phyloP scores from a whole-genome alignment of 805 yeast species.

The Dipodascus albidus region DNA sequence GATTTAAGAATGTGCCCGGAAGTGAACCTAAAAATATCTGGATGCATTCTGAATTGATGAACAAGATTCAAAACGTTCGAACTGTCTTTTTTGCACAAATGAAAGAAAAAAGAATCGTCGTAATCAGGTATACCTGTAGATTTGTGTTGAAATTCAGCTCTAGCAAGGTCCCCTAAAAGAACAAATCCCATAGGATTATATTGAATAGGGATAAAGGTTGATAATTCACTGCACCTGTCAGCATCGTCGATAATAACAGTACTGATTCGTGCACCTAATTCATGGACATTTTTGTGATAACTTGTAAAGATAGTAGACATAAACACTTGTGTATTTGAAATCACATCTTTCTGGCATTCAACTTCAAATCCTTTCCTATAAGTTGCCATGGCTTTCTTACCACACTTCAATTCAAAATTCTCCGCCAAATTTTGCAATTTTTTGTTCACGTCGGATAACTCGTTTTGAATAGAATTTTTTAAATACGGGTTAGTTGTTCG shows the following conservation, averaged over 20 bases:
- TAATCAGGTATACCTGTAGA: background rate
- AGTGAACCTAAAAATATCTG: background rate
- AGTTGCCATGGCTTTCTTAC: no score
- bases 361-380: background rate
- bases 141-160: background rate
- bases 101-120: background rate
- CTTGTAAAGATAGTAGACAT: background rate
- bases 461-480: background rate
- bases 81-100: background rate
- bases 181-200: background rate
- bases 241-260: background rate
- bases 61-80: background rate
- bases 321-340: background rate
- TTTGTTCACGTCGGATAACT: background rate
- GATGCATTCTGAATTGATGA: background rate
- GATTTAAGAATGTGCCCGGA: no score
- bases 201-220: background rate
- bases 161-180: background rate
- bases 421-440: background rate
- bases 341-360: background rate
- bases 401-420: no score
- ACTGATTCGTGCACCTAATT: no score
- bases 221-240: background rate
- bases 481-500: background rate
- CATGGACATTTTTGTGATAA: no score